Base-by-base conservation (phyloP, 495 filamentous ascomycete species). In the Podospora didyma region DNA sequence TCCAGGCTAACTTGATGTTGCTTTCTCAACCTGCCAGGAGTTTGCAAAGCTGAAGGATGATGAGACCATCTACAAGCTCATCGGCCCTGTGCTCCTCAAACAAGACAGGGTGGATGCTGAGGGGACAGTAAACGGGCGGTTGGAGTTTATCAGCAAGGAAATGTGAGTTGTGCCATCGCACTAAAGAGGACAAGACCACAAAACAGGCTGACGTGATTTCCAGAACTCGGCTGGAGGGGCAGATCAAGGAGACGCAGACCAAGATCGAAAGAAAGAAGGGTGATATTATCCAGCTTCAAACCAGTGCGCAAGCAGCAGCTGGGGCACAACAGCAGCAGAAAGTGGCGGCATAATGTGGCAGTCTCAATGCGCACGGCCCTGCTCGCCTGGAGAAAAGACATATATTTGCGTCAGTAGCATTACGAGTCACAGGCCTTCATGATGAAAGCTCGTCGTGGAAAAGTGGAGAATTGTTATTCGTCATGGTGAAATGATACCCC, bases 61-160 rank as follows among this genome's bases (percentile, higher is more conserved):
- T 59, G 85, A 93, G 57, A 89, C 86, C 50, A 95, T 99, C 73
- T 99, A 91, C 80, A 97, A 97, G 71, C 82, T 96, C 35, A 83
- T 96, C 50, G 94, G 94, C 1, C 94, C 94, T 0, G 89, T 97
- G 10, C 77, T 99, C 46, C 72, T 97, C 64, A 97, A 97, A 76
- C 95, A 97, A 71, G 94, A 97, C 12, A 89, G 87, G 64, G 71
- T 76, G 2, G 94, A 98, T 62, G 94, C 95, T 0, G 79, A 86
- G 48, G 86, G 89, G 82, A 90, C 91, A 6, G 95, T 98, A 28
- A 88, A 92, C 58, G 88, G 89, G 45, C 84, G 94, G 10, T 70
- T 98, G 53, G 90, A 96, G 56, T 97, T 92, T 60, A 98, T 98
- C 58, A 81, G 86, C 61, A 90, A 92, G 65, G 95, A 98, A 62